These are phyloP conservation scores for Candida michaelii DNA, from an alignment of 805 yeast genomes.

Conservation along the genomic window DNA sequence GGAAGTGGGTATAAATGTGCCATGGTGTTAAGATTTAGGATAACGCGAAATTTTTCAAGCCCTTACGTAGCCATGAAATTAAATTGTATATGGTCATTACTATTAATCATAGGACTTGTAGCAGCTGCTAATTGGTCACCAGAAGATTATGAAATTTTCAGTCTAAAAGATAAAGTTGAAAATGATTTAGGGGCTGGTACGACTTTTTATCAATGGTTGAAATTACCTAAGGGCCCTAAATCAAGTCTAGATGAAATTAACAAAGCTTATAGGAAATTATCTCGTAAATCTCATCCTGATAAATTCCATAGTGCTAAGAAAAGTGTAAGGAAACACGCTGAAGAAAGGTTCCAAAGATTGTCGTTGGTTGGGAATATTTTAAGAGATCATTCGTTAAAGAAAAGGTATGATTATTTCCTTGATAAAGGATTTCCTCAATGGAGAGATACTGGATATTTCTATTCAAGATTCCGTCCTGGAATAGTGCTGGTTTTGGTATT, in stretches of 20 bases:
- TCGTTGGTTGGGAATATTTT: constrained; percentile 75
- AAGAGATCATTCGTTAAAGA: constrained; percentile 51
- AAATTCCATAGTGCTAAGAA: constrained; percentile 41
- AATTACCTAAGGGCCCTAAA: constrained; percentile 45
- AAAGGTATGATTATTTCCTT: constrained; percentile 82
- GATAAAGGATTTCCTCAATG: constrained; percentile 83
- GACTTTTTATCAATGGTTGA: constrained; percentile 70
- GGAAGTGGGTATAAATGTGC: constrained; percentile 37
- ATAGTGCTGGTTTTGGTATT: constrained; percentile 49
- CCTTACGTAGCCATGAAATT: constrained; percentile 1
- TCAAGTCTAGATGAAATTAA: constrained; percentile 54
- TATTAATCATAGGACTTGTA: constrained; percentile 13
- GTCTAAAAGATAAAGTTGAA: constrained; percentile 61
- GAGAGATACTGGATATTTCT: constrained; percentile 65
- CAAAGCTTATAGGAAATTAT: constrained; percentile 67
- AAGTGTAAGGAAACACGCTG: constrained; percentile 48
- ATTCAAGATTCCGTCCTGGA: constrained; percentile 71
- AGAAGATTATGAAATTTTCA: constrained; percentile 80
- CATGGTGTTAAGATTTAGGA: constrained; percentile 19
- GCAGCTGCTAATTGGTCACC: constrained; percentile 54
- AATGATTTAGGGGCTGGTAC: constrained; percentile 60
- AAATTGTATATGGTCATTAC: background rate
- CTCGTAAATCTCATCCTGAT: constrained; percentile 84
- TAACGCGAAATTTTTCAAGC: constrained; percentile 7
- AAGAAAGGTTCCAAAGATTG: constrained; percentile 73